Evolutionary conservation across 441 rosid genomes (phyloP).

Genomic region (Erodium trifolium): DNA sequence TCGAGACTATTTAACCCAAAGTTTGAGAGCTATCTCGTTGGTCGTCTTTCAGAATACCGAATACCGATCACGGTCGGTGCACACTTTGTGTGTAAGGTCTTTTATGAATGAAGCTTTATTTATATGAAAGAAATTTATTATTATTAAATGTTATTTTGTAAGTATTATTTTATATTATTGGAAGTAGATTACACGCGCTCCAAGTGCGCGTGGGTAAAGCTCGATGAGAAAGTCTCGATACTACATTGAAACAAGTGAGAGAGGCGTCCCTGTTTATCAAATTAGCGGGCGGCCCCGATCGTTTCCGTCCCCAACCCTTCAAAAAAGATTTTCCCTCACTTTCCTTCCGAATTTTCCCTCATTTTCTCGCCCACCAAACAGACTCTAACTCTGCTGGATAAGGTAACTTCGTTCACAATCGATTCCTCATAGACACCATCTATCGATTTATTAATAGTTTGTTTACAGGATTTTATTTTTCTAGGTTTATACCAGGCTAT

Average conservation of each 20-base stretch:
- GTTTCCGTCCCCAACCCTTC: conserved; percentile 15
- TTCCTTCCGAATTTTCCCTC: conserved; percentile 12
- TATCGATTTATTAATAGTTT: background rate
- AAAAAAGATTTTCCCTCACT: conserved; percentile 10
- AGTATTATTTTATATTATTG: too few relatives aligned
- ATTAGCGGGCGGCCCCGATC: conserved; percentile 13
- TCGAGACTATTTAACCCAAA: too few relatives aligned
- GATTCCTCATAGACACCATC: background rate
- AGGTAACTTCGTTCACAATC: background rate
- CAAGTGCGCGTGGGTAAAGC: background rate
- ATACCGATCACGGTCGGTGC: too few relatives aligned
- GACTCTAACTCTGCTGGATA: background rate
- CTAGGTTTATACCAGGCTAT: conserved; percentile 6
- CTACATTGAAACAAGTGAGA: conserved; percentile 3
- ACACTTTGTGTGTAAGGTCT: too few relatives aligned
- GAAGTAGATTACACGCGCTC: background rate
- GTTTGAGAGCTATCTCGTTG: too few relatives aligned
- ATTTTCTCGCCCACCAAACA: conserved; percentile 1
- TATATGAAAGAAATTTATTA: too few relatives aligned
- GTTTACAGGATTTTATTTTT: conserved; percentile 4
- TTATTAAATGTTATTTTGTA: too few relatives aligned
- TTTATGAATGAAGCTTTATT: too few relatives aligned
- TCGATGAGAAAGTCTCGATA: conserved; percentile 7
- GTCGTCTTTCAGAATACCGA: too few relatives aligned
- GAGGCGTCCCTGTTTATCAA: conserved; percentile 13